Percentiles rank a stretch among this genome's conserved stretches.
Evolutionary conservation across 1,139 yeast species (phyloP).

Genomic region (Scheffersomyces parashehatae): DNA sequence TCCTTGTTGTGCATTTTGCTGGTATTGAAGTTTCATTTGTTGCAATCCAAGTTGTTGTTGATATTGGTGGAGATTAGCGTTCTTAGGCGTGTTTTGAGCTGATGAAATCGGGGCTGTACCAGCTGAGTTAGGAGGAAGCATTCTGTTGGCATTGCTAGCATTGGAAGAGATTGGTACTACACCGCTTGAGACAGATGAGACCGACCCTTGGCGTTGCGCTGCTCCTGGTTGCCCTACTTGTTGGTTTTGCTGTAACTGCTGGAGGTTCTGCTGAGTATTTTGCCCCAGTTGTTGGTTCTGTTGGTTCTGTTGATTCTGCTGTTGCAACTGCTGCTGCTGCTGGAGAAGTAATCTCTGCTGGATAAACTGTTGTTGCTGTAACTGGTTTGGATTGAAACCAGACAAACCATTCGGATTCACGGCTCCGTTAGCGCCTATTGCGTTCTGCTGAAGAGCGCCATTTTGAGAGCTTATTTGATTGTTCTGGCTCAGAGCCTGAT

Average conservation of each 20-base stretch:
- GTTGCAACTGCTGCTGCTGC: conserved; percentile 13
- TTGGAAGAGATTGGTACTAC: not conserved
- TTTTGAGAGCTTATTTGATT: too few relatives aligned
- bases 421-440: conserved; percentile 9
- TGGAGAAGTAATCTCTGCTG: conserved; percentile 10
- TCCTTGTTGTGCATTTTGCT: conserved; percentile 13
- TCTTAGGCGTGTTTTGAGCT: conserved; percentile 5
- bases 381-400: conserved; percentile 2
- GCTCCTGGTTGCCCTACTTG: conserved; percentile 13
- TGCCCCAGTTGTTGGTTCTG: conserved; percentile 10
- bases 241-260: conserved; percentile 3
- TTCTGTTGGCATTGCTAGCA: not conserved
- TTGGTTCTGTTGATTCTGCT: conserved; percentile 10
- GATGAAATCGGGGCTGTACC: conserved; percentile 10
- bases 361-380: conserved; percentile 6
- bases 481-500: not conserved
- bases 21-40: conserved; percentile 20
- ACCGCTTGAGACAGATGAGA: not conserved
- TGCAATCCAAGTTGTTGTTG: conserved; percentile 19
- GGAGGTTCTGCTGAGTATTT: conserved; percentile 2
- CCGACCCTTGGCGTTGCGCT: conserved; percentile 1
- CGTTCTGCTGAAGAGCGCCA: conserved; percentile 1
- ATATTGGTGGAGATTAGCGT: conserved; percentile 13
- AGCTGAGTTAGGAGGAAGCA: not conserved
- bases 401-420: not conserved